These are phyloP conservation scores for Parathielavia appendiculata DNA, from an alignment of 495 filamentous ascomycete genomes.

Conservation along the genomic window DNA sequence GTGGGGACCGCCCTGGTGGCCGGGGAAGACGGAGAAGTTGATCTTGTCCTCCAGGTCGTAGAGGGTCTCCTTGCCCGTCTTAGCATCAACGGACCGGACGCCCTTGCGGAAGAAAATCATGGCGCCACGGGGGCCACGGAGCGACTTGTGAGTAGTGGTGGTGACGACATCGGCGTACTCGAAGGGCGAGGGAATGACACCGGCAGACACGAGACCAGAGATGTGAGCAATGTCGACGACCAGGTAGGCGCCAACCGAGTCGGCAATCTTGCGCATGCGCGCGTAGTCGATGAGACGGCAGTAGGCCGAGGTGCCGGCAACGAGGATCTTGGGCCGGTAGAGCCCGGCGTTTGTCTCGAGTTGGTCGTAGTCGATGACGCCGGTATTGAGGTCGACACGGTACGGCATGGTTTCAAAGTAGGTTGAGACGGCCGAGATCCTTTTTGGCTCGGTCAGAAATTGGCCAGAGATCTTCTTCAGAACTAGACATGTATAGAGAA, in stretches of 20 bases:
- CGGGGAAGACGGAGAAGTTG: constrained; percentile 99
- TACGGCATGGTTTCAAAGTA: constrained; percentile 96
- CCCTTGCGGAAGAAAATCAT: constrained; percentile 99
- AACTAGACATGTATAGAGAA: background rate
- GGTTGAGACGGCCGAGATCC: constrained; percentile 87
- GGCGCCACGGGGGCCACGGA: constrained; percentile 95
- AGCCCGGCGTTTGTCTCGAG: constrained; percentile 88
- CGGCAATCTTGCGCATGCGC: constrained; percentile 93
- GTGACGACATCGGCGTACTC: constrained; percentile 93
- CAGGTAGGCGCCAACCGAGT: constrained; percentile 90
- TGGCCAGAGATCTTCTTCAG: background rate
- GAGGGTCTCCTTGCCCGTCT: constrained; percentile 80
- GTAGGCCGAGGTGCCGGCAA: constrained; percentile 98
- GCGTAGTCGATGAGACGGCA: constrained; percentile 96
- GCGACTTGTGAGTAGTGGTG: constrained; percentile 98
- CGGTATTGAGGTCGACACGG: constrained; percentile 83
- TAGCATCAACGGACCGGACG: constrained; percentile 78
- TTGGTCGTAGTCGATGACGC: constrained; percentile 93
- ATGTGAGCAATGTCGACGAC: constrained; percentile 99
- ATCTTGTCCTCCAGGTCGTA: constrained; percentile 96
- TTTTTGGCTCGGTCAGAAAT: constrained; percentile 31
- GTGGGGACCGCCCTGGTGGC: constrained; percentile 98
- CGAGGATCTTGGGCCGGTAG: constrained; percentile 92
- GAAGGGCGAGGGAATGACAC: constrained; percentile 93
- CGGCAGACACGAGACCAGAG: constrained; percentile 88